These are phyloP conservation scores for Cyclotella baltica DNA, from an alignment of 108 stramenopile species.

Conservation along the genomic window DNA sequence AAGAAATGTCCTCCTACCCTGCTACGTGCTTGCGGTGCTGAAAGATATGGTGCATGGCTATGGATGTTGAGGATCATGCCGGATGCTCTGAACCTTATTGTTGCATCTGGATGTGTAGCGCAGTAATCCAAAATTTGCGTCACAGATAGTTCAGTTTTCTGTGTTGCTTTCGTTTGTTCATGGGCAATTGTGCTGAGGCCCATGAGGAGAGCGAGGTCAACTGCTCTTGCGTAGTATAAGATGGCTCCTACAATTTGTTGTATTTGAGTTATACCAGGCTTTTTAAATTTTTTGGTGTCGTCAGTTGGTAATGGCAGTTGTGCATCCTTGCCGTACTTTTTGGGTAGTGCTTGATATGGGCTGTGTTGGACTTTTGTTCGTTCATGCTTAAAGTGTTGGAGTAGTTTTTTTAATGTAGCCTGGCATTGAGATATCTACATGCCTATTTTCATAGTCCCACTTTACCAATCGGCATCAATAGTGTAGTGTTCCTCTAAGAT, in stretches of 20 bases:
- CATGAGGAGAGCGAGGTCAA: slow-evolving; percentile 45
- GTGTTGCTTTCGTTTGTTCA: slow-evolving; percentile 31
- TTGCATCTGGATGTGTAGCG: slow-evolving; percentile 54
- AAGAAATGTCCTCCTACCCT: slow-evolving; percentile 1
- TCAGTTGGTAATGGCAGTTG: slow-evolving; percentile 31
- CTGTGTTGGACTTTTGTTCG: slow-evolving; percentile 37
- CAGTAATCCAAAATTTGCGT: slow-evolving; percentile 49
- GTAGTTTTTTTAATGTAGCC: slow-evolving; percentile 33
- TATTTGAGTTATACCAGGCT: slow-evolving; percentile 22
- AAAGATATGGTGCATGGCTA: slow-evolving; percentile 3
- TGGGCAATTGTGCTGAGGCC: slow-evolving; percentile 36
- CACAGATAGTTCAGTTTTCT: slow-evolving; percentile 7
- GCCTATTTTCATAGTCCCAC: slow-evolving; percentile 54
- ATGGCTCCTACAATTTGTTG: slow-evolving; percentile 49
- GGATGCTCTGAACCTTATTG: slow-evolving; percentile 33
- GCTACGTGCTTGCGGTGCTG: slow-evolving; percentile 5
- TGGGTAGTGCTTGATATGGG: slow-evolving; percentile 12
- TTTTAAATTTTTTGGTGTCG: slow-evolving; percentile 14
- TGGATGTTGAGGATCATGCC: slow-evolving; percentile 18
- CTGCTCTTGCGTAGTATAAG: slow-evolving; percentile 55
- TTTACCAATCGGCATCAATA: slow-evolving; percentile 40
- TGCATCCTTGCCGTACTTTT: slow-evolving; percentile 40
- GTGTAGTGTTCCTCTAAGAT: slow-evolving; percentile 33
- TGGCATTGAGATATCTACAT: slow-evolving; percentile 17
- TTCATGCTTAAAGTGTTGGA: slow-evolving; percentile 42